Conservation (phyloP, 2,329 filamentous ascomycete genomes). For the Arthrobotrys pseudoclavata region DNA sequence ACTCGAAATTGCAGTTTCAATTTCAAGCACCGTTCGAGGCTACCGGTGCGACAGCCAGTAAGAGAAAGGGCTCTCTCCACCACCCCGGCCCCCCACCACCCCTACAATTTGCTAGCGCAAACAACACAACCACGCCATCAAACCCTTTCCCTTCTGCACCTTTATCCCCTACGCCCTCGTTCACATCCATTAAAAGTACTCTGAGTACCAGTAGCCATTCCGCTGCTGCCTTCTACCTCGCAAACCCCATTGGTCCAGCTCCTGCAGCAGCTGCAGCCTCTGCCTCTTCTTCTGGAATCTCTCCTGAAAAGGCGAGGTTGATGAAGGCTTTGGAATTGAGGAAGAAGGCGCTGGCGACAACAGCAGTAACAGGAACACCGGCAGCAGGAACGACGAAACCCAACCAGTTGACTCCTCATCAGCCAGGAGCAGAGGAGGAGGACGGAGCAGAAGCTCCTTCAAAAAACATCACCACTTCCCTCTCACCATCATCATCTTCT, state of each 20-base stretch:
- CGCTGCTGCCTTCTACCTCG: conserved; percentile 64
- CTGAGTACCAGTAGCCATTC: conserved; percentile 64
- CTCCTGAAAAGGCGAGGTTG: conserved; percentile 88
- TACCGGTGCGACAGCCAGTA: conserved; percentile 48
- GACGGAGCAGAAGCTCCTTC: background rate
- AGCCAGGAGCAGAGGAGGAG: conserved; percentile 28
- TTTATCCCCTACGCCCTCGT: conserved; percentile 58
- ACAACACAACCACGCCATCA: conserved; percentile 47
- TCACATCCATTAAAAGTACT: conserved; percentile 62
- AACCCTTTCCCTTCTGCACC: conserved; percentile 58
- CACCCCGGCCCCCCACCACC: conserved; percentile 61
- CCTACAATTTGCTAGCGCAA: conserved; percentile 61
- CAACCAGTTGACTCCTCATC: conserved; percentile 38
- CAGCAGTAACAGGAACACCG: conserved; percentile 64
- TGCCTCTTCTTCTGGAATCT: conserved; percentile 70
- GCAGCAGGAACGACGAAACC: conserved; percentile 64
- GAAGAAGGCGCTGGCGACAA: conserved; percentile 78
- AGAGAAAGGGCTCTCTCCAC: conserved; percentile 49
- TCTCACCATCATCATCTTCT: background rate
- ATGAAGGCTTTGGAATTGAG: conserved; percentile 94
- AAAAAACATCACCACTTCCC: background rate
- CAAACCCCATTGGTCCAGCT: conserved; percentile 66
- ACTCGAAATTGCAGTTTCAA: conserved; percentile 60
- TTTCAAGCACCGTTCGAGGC: conserved; percentile 43
- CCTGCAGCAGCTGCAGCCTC: conserved; percentile 68